Evolutionary conservation across 1,139 yeast species (phyloP).

Genomic region (Suhomyces chickasaworum): DNA sequence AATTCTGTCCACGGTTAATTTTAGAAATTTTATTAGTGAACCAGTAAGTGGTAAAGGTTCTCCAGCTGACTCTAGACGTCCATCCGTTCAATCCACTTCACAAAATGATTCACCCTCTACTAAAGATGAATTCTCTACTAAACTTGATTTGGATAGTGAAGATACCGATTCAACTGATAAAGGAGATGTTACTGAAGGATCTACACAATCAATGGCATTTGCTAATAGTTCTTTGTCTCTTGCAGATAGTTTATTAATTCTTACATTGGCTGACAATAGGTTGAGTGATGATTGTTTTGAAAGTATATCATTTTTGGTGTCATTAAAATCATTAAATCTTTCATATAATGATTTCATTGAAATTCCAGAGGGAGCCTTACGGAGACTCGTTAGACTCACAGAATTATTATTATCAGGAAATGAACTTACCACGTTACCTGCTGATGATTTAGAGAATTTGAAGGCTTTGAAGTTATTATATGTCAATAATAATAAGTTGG

Average conservation of each 20-base stretch:
- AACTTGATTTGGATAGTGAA: slow-evolving; percentile 6
- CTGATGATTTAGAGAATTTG: slow-evolving; percentile 76
- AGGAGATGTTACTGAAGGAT: slow-evolving; percentile 7
- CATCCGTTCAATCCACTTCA: slow-evolving; percentile 13
- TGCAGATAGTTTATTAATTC: slow-evolving; percentile 54
- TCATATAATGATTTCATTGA: slow-evolving; percentile 85
- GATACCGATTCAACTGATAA: slow-evolving; percentile 7
- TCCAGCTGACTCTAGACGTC: slow-evolving; percentile 15
- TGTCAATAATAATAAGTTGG: slow-evolving; percentile 82
- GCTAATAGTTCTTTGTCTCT: slow-evolving; percentile 32
- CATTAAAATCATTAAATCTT: slow-evolving; percentile 67
- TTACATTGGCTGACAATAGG: slow-evolving; percentile 82
- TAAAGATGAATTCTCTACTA: slow-evolving; percentile 1
- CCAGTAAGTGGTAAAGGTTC: slow-evolving; percentile 9
- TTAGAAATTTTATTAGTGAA: slow-evolving; percentile 17
- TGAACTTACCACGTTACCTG: slow-evolving; percentile 73
- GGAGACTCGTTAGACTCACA: slow-evolving; percentile 57
- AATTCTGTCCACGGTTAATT: slow-evolving; percentile 36
- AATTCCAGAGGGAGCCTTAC: slow-evolving; percentile 70
- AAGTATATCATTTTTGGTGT: slow-evolving; percentile 58
- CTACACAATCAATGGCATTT: slow-evolving; percentile 14
- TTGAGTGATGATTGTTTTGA: slow-evolving; percentile 78
- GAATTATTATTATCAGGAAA: slow-evolving; percentile 88
- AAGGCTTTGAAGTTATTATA: slow-evolving; percentile 61
- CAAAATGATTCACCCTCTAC: slow-evolving; percentile 8